phyloP scores from a whole-genome alignment of 345 rosid species.

The Tarenaya hassleriana region DNA sequence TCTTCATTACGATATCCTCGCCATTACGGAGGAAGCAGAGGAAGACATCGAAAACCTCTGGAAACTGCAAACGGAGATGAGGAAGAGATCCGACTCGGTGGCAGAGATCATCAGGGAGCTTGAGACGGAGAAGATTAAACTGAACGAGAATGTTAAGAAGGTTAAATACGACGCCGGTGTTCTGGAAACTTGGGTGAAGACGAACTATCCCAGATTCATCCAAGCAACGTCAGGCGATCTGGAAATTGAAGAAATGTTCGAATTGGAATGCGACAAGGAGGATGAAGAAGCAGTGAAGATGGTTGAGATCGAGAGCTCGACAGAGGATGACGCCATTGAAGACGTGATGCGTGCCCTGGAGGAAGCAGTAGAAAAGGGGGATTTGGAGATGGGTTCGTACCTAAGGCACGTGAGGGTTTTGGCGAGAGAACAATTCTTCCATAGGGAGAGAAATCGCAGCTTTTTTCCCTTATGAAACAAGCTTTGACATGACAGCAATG shows the following conservation, averaged over 20 bases:
- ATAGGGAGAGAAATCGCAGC: conserved; percentile 9
- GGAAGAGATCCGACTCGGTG: conserved; percentile 13
- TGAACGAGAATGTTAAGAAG: conserved; percentile 27
- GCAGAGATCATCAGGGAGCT: conserved; percentile 27
- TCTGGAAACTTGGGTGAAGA: conserved; percentile 40
- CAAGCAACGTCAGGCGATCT: not conserved
- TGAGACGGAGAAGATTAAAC: conserved; percentile 30
- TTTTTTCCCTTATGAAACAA: not conserved
- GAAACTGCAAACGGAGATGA: conserved; percentile 33
- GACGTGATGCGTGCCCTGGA: conserved; percentile 51
- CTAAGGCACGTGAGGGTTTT: conserved; percentile 52
- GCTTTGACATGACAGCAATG: not conserved
- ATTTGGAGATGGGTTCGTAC: conserved; percentile 38
- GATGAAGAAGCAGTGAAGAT: conserved; percentile 21
- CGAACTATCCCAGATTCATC: conserved; percentile 18
- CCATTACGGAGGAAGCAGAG: conserved; percentile 20
- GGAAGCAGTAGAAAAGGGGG: conserved; percentile 37
- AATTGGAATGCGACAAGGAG: conserved; percentile 30
- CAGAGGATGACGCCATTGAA: conserved; percentile 45
- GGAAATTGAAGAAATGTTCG: conserved; percentile 28
- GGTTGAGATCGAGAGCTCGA: conserved; percentile 33
- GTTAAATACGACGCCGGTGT: conserved; percentile 25
- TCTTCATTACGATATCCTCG: conserved; percentile 44
- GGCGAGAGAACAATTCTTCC: conserved; percentile 58
- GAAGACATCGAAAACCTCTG: conserved; percentile 41